Base-by-base conservation (phyloP, 2,329 filamentous ascomycete genomes). In the Zelopaecilomyces penicillatus region DNA sequence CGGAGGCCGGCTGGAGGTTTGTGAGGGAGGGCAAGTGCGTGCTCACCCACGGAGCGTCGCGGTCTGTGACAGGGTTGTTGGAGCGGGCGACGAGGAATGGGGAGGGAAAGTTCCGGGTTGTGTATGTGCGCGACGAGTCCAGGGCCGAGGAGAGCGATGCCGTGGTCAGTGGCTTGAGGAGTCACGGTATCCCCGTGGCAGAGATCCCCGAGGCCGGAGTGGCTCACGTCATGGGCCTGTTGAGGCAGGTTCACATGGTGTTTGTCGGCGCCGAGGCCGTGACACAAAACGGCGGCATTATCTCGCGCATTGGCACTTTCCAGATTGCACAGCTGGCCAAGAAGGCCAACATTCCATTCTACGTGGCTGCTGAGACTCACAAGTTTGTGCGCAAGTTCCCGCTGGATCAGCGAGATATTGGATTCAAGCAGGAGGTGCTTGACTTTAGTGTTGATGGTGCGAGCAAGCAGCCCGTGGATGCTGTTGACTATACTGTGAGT, bases 341-440 rank as follows among this genome's bases (percentile, higher is more conserved):
- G 56, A 63, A 66, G 29, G 71, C 71, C 37, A 79, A 82, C 34
- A 82, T 87, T 50, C 85, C 85, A 0, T 87, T 97, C 55, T 95
- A 94, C 58, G 89, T 95, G 12, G 89, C 93, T 5, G 85, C 85
- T 1, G 93, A 98, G 70, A 94, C 87, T 57, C 93, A 98, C 72
- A 98, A 98, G 68, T 96, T 98, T 60, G 88, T 94, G 38, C 78
- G 89, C 56, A 75, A 93, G 44, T 93, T 90, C 57, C 87, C 91
- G 1, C 69, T 93, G 26, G 81, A 83, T 50, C 88, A 95, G 65
- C 80, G 83, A 47, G 86, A 93, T 59, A 69, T 95, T 47, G 86
- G 86, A 0, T 70, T 95, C 52, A 77, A 84, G 59, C 88, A 95
- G 65, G 75, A 80, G 31, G 76, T 94, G 10, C 73, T 93, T 47